Evolutionary conservation across 148 eudicot species (phyloP).

Genomic region (Dianthus caryophyllus): DNA sequence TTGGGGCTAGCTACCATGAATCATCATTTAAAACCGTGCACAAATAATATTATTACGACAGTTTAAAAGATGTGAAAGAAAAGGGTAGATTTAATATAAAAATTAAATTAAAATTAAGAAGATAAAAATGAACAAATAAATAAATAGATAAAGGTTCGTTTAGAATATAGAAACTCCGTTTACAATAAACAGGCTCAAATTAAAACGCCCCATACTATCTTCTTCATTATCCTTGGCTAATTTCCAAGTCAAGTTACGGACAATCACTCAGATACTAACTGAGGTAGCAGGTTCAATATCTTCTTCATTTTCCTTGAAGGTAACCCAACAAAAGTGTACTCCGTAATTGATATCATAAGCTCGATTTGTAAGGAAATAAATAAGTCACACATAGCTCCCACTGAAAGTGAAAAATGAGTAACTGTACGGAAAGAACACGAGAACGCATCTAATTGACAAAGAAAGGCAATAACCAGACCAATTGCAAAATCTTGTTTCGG

Average conservation of each 20-base stretch:
- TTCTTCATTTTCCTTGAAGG: neutral
- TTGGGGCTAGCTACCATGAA: too few species aligned
- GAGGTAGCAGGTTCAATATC: neutral
- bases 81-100: too few species aligned
- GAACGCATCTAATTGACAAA: neutral
- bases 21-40: too few species aligned
- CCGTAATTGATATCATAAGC: neutral
- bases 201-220: neutral
- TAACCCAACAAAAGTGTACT: neutral
- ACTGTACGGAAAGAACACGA: neutral
- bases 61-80: too few species aligned
- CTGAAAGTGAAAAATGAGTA: neutral
- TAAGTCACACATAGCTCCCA: neutral
- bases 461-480: conserved; percentile 44
- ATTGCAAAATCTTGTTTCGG: conserved; percentile 58
- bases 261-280: neutral
- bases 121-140: too few species aligned
- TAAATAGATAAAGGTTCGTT: too few species aligned
- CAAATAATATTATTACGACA: too few species aligned
- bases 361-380: neutral
- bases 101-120: too few species aligned
- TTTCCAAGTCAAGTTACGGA: neutral
- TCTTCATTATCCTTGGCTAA: neutral
- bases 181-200: neutral
- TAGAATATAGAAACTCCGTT: too few species aligned